Evolutionary conservation across 192 early-diverging fungal species (phyloP).

Genomic region (Pilaira anomala): DNA sequence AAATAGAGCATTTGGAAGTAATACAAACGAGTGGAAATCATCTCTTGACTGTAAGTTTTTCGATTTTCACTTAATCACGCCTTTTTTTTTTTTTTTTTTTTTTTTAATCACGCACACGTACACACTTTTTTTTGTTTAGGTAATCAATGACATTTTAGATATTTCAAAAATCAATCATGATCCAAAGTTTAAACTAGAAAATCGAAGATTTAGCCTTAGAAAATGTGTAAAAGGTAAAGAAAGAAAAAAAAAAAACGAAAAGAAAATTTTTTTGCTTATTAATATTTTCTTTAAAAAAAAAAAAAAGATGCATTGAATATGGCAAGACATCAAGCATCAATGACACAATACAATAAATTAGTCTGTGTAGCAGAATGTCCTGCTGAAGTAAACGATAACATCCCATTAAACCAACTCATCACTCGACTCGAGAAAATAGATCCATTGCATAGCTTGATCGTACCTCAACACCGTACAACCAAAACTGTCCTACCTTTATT

Average conservation of each 20-base stretch:
- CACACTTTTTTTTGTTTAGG: conserved; percentile 27
- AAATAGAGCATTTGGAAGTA: conserved; percentile 49
- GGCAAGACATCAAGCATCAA: conserved; percentile 40
- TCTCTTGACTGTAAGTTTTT: conserved; percentile 45
- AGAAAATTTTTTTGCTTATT: background rate
- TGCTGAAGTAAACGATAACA: conserved; percentile 27
- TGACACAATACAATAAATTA: conserved; percentile 30
- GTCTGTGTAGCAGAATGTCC: conserved; percentile 35
- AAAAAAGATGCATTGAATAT: conserved; percentile 37
- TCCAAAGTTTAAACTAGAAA: conserved; percentile 50
- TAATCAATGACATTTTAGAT: conserved; percentile 55
- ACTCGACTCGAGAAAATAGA: conserved; percentile 11
- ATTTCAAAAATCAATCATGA: conserved; percentile 56
- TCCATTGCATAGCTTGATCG: conserved; percentile 4
- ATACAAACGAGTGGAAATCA: conserved; percentile 57
- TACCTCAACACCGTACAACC: background rate
- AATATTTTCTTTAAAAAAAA: background rate
- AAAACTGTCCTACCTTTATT: conserved; percentile 43
- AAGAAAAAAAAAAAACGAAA: background rate
- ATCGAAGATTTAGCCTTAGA: conserved; percentile 44
- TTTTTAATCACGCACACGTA: background rate
- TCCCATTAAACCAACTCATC: conserved; percentile 26
- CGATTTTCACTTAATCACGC: background rate
- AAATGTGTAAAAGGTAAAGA: conserved; percentile 53
- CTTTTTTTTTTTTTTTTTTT: background rate